phyloP scores from a whole-genome alignment of 2,329 filamentous ascomycete species.

The Aspergillus aculeatinus region DNA sequence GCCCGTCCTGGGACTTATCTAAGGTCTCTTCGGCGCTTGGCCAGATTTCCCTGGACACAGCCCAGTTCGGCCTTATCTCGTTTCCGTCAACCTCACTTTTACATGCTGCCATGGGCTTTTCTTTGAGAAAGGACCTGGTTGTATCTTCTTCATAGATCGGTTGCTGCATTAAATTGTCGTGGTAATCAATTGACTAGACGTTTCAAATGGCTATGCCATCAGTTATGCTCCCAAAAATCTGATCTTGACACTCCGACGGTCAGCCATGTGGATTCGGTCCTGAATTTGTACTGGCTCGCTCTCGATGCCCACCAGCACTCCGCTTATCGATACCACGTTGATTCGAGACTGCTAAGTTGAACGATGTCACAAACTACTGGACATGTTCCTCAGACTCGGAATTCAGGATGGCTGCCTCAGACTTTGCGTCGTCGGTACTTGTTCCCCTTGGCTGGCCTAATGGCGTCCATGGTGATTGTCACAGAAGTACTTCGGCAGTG shows the following conservation, averaged over 20 bases:
- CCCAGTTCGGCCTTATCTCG: background rate
- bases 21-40: slow-evolving; percentile 6
- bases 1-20: background rate
- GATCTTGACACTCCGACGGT: background rate
- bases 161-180: background rate
- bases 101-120: background rate
- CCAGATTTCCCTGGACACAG: background rate
- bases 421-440: slow-evolving; percentile 9
- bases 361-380: background rate
- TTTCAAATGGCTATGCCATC: background rate
- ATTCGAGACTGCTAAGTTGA: background rate
- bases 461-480: slow-evolving; percentile 4
- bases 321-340: background rate
- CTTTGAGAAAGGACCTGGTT: background rate
- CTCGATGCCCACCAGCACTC: background rate
- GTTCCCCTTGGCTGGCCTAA: slow-evolving; percentile 2
- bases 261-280: background rate
- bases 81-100: background rate
- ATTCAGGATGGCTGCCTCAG: slow-evolving; percentile 9
- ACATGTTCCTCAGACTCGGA: slow-evolving; percentile 2
- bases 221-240: background rate
- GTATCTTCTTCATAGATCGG: background rate
- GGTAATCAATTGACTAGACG: background rate
- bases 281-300: slow-evolving; percentile 1
- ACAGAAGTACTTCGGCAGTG: slow-evolving; percentile 3